Evolutionary conservation across 345 rosid genomes (phyloP), one percentile per base, ranked within the genome.

Genomic region (Salix dunnii): DNA sequence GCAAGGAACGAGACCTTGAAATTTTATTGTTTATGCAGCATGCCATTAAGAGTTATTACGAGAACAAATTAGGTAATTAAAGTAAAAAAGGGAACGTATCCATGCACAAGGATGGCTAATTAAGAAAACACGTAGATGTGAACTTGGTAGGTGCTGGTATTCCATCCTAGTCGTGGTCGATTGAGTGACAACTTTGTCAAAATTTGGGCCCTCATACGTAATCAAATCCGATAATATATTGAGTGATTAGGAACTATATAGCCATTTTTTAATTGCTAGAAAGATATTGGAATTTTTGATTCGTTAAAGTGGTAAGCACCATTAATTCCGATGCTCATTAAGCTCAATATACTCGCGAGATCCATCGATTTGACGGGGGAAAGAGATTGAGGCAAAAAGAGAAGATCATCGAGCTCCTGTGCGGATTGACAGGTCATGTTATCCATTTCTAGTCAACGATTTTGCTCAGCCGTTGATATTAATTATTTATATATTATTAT

Each of bases 1-100:
- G 74, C 40, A 72, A 12, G 69, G n/a, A 73, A 72, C 75, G 82
- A 70, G 82, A 67, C 53, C 28, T 72, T 79, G 77, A 82, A 77
- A 62, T 9, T 60, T 78, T 76, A 68, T 75, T 31, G 13, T 65
- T 10, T 9, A 14, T 65, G 40, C 38, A 18, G 40, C 23, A 61
- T 61, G 12, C 20, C 18, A 17, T 35, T 20, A 60, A 67, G 2
- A 53, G 40, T 42, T 27, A 31, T 5, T 7, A 10, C 27, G 23
- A 4, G 27, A 61, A 61, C 27, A 9, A 27, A 5, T 33, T 5
- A 33, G 1, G 27, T 60, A 20, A 60, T 60, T 27, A 20, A 53
- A 1, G n/a, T 33, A 33, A 33, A 33, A 33, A 33, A 33, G 6
- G 36, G 36, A 33, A 33, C 36, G 36, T 53, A 20, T 53, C 60